Base-by-base conservation (phyloP, 192 early-diverging fungal genomes). In the Powellomyces hirtus region DNA sequence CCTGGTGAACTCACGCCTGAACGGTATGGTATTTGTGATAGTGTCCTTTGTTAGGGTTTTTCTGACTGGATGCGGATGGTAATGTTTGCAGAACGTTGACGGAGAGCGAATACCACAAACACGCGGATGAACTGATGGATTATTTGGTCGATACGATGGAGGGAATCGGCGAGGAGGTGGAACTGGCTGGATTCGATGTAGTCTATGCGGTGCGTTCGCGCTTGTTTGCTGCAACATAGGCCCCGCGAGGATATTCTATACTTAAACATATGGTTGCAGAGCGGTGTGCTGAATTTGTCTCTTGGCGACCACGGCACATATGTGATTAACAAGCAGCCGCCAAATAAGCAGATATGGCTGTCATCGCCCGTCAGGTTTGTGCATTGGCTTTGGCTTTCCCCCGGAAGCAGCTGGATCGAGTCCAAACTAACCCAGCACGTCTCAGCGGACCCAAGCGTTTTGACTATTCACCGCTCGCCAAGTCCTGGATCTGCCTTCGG, bases 321-420 rank as follows among this genome's bases (percentile, higher is more conserved):
- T 71, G 97, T 98, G 0, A 76, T 98, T 66, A 98, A 98, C 73
- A 98, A 98, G 67, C 97, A 98, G 78, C 95, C 97, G 27, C 94
- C 97, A 1, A 98, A 97, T 77, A 91, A 89, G 70, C 97, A 98
- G 75, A 94, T 98, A 11, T 98, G 97, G 97, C 78, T 96, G 18
- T 97, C 95, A 37, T 97, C 95, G 27, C 97, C 97, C 24, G 61
- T 75, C 5, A 78, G 78, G 77, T 79, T 26, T 13, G 29, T 50
- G 33, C 11, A 49, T 53, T 35, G 11, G 36, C 30, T 40, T 20
- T 1, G 0, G 36, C 30, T 46, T 24, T 45, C 8, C 36, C 13
- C 10, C n/a, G 22, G 52, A 20, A 1, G 18, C 20, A 14, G 24
- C n/a, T n/a, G 52, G 10, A 11, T 18, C 52, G 11, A 55, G 20